Evolutionary conservation across 768 basidiomycete species (phyloP), one percentile per base, ranked within the genome.

Genomic region (Phanerodontia chrysosporium): DNA sequence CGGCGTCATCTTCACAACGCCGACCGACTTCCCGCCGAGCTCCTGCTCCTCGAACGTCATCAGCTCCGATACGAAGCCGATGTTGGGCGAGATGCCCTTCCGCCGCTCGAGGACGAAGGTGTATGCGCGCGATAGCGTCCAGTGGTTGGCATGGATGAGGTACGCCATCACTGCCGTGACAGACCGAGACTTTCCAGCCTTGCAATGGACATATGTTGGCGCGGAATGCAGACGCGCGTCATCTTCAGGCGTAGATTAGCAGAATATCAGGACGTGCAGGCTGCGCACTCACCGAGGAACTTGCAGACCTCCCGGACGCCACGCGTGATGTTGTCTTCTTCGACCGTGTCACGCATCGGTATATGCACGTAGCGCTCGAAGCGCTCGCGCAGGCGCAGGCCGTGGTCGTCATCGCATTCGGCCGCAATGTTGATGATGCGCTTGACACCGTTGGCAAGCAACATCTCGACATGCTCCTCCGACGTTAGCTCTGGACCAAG

Each of bases 81-180:
- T 96, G 69, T 97, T 98, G 10, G 95, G 96, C 14, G 92, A 95
- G 64, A 98, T 96, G 63, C 94, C 94, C 65, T 92, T 93, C 35
- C 96, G 85, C 9, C 94, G 84, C 66, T 95, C 95, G 42, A 92
- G 81, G 25, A 98, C 95, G 68, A 94, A 97, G 0, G 87, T 76
- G 70, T 98, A 98, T 1, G 96, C 93, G 36, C 85, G 84, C 30
- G 92, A 89, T 44, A 98, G 83, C 21, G 94, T 90, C 96, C 96
- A 98, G 69, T 95, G 94, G 68, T 97, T 95, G 10, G 95, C 91
- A 66, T 97, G 95, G 63, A 98, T 97, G 58, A 98, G 88, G 70
- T 97, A 98, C 2, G 92, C 95, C 78, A 98, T 93, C 42, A 97
- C 95, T 13, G 95, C 94, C 0, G 95, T 97, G 28, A 97, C 95